These are phyloP conservation scores for Rubroshorea leprosula DNA, from an alignment of 345 rosid species.

Conservation along the genomic window DNA sequence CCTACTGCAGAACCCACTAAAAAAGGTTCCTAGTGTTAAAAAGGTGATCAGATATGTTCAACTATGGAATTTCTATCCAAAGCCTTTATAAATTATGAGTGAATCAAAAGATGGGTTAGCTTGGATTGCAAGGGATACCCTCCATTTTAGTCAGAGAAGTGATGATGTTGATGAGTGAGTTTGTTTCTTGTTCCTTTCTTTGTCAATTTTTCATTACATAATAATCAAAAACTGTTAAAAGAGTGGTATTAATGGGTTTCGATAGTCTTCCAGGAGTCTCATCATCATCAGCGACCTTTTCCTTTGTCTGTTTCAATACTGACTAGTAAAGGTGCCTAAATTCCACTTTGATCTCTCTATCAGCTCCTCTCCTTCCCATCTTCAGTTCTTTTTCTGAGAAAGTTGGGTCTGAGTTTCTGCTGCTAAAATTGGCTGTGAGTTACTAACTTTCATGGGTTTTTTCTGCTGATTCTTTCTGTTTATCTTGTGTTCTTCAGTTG, in stretches of 20 bases:
- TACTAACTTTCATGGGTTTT: slow-evolving; percentile 1
- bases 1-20: no score
- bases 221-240: background rate
- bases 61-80: background rate
- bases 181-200: slow-evolving; percentile 10
- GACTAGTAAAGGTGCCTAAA: slow-evolving; percentile 29
- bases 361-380: slow-evolving; percentile 8
- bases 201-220: background rate
- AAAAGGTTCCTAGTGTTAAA: no score
- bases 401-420: slow-evolving; percentile 29
- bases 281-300: slow-evolving; percentile 47
- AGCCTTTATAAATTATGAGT: background rate
- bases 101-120: slow-evolving; percentile 19
- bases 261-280: slow-evolving; percentile 2
- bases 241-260: background rate
- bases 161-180: slow-evolving; percentile 2
- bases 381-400: slow-evolving; percentile 23
- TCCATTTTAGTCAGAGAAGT: slow-evolving; percentile 8
- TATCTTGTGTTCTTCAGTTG: no score
- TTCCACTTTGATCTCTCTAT: slow-evolving; percentile 19
- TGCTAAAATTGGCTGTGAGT: slow-evolving; percentile 27
- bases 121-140: slow-evolving; percentile 39
- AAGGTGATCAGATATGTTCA: no score
- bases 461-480: background rate
- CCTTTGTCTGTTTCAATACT: slow-evolving; percentile 60